These are phyloP conservation scores for Salix brachista DNA, from an alignment of 345 rosid species.

Conservation along the genomic window DNA sequence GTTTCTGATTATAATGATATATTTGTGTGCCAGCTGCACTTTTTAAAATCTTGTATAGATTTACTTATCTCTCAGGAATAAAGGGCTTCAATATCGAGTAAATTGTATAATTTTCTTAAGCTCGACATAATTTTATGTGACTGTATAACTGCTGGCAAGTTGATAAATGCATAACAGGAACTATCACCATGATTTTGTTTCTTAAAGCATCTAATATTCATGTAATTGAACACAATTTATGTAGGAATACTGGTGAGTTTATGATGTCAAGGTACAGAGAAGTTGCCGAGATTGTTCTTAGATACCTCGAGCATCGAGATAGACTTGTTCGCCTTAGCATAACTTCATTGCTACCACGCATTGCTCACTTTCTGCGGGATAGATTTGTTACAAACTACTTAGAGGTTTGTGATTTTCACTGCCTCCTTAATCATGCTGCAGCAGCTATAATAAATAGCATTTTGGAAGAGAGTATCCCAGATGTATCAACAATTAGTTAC, in stretches of 20 bases:
- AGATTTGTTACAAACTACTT: constrained; percentile 92
- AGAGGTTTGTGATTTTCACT: constrained; percentile 47
- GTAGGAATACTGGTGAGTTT: constrained; percentile 99
- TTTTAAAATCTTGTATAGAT: neutral
- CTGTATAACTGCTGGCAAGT: neutral
- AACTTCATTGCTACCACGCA: constrained; percentile 94
- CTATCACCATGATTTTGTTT: neutral
- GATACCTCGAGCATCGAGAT: constrained; percentile 88
- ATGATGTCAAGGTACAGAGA: constrained; percentile 99
- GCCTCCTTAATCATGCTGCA: constrained; percentile 7
- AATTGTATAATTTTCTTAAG: neutral
- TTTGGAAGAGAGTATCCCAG: constrained; percentile 1
- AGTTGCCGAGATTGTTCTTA: constrained; percentile 96
- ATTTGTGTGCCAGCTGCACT: neutral
- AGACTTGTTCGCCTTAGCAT: constrained; percentile 99
- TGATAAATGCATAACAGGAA: neutral
- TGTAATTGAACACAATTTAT: constrained; percentile 16
- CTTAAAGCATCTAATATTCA: neutral
- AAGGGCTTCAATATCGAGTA: neutral
- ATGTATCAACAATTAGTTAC: neutral
- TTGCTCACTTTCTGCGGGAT: constrained; percentile 97
- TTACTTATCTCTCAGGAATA: neutral
- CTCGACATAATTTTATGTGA: neutral
- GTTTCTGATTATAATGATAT: neutral
- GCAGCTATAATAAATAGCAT: neutral